Base-by-base conservation (phyloP, 495 filamentous ascomycete species). In the Bacidia gigantensis region DNA sequence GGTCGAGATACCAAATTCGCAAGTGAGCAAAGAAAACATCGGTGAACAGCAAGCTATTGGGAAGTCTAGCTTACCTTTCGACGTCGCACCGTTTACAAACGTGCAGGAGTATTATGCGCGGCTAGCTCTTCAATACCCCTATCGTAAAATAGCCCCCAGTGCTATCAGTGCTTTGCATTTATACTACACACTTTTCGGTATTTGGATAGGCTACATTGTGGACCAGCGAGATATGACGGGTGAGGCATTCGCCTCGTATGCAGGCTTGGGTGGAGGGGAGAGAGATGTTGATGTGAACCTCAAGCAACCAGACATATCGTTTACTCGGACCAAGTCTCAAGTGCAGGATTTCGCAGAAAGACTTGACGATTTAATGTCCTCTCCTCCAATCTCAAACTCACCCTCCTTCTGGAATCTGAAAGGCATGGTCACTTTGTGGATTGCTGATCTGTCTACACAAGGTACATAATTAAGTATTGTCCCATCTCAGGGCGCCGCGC, bases 371-470 rank as follows among this genome's bases (percentile, higher is more conserved):
- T 56, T 83, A 7, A 68, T 88, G 58, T 69, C 71, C 29, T 78
- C 76, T 22, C 71, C 75, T 26, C 84, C 86, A 0, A 88, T 79
- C 59, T 77, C 75, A 1, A 72, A 77, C 42, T 74, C 75, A 41
- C 53, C 68, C 10, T 70, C 72, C 46, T 61, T 92, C 47, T 67
- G 83, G 29, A 64, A 78, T 50, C 65, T 89, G 10, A 66, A 81
- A 41, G 84, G 70, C 9, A 85, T 84, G 76, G 66, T 86, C 7
- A 76, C 71, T 10, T 64, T 85, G 24, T 89, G 82, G 74, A 68
- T 86, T 21, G 77, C 66, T 1, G 84, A 89, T 56, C 61, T 90
- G 7, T 35, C 29, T 35, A 5, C 14, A 35, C 7, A 35, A 35
- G 29, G 29, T 14, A 14, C 29, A n/a, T n/a, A n/a, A n/a, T n/a